phyloP scores from a whole-genome alignment of 73 alveolate genomes.

The Stentor roeselii region DNA sequence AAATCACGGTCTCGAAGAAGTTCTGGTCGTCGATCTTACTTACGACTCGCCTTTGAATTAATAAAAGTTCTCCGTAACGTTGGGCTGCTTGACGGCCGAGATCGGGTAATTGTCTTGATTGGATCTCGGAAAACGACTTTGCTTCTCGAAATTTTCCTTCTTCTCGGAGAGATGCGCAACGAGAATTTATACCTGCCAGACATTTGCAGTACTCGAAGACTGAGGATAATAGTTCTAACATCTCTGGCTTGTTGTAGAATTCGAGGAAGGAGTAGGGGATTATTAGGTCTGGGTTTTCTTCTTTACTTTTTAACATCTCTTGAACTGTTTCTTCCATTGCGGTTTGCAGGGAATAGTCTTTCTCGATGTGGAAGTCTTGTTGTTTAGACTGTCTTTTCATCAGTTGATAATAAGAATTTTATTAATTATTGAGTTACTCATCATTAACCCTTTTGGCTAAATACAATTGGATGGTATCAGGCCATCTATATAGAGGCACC shows the following conservation, averaged over 20 bases:
- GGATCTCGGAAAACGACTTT: background rate
- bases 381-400: background rate
- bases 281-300: constrained; percentile 58
- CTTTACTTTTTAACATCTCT: constrained; percentile 60
- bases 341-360: background rate
- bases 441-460: too few relatives aligned
- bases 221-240: constrained; percentile 37
- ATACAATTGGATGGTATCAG: too few relatives aligned
- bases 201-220: constrained; percentile 67
- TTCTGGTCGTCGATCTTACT: constrained; percentile 50
- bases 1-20: constrained; percentile 67
- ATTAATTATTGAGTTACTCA: too few relatives aligned
- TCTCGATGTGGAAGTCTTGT: background rate
- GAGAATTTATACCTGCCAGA: constrained; percentile 44
- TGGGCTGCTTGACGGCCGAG: background rate
- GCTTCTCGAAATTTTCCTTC: background rate
- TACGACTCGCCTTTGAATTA: constrained; percentile 22
- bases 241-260: constrained; percentile 37
- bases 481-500: too few relatives aligned
- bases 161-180: background rate
- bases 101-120: constrained; percentile 2
- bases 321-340: constrained; percentile 36
- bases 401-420: background rate
- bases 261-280: constrained; percentile 51
- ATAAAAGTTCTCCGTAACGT: constrained; percentile 13